Conservation (phyloP, 306 rosid genomes). For the Cicer yamashitae region DNA sequence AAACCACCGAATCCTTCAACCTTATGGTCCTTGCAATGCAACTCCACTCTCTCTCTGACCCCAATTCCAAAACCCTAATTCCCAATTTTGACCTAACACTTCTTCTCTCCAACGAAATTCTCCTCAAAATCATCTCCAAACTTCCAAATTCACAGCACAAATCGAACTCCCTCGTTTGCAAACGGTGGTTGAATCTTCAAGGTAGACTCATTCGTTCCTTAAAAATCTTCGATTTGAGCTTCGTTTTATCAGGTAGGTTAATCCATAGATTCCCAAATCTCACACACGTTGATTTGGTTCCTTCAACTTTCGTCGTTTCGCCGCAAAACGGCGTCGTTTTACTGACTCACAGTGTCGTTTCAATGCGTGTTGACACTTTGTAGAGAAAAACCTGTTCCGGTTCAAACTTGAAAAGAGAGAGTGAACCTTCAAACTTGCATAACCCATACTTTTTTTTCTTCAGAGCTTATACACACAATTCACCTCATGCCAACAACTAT, state of each 20-base stretch:
- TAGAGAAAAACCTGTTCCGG: not conserved
- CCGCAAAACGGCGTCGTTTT: constrained; percentile 2
- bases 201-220: constrained; percentile 36
- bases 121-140: constrained; percentile 37
- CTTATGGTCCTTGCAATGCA: constrained; percentile 42
- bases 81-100: constrained; percentile 43
- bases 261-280: constrained; percentile 42
- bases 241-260: constrained; percentile 38
- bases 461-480: not conserved
- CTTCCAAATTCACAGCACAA: constrained; percentile 38
- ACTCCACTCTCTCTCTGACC: constrained; percentile 35
- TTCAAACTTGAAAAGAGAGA: not conserved
- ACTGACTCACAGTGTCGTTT: not conserved
- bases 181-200: constrained; percentile 45
- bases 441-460: too few relatives aligned
- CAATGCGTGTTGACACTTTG: constrained; percentile 18
- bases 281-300: constrained; percentile 37
- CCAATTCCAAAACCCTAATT: constrained; percentile 41
- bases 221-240: constrained; percentile 29
- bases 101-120: constrained; percentile 41
- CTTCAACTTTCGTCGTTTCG: constrained; percentile 12
- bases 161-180: constrained; percentile 40
- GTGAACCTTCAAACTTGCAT: too few relatives aligned
- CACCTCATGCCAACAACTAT: not conserved
- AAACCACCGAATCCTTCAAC: constrained; percentile 22